Evolutionary conservation across 495 filamentous ascomycete species (phyloP).

Genomic region (Xylaria palmicola): DNA sequence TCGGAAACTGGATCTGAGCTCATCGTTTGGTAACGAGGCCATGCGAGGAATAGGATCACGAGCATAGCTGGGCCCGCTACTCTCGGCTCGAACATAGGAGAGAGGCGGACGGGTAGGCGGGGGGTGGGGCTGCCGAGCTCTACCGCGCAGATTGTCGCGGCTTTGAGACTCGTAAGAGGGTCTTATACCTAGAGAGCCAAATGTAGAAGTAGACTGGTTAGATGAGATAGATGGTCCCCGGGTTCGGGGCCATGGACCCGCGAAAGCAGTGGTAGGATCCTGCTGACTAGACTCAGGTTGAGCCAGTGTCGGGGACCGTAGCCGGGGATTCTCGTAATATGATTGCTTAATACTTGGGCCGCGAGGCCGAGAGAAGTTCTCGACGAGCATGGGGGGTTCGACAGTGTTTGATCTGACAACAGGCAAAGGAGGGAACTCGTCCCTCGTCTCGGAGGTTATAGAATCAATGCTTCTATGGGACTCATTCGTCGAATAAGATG

Average conservation of each 20-base stretch:
- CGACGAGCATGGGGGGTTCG: slow-evolving; percentile 33
- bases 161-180: slow-evolving; percentile 29
- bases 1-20: slow-evolving; percentile 68
- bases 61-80: slow-evolving; percentile 22
- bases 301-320: slow-evolving; percentile 28
- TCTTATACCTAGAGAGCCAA: slow-evolving; percentile 38
- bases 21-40: slow-evolving; percentile 46
- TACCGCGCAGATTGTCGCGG: slow-evolving; percentile 22
- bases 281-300: slow-evolving; percentile 31
- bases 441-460: slow-evolving; percentile 21
- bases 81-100: slow-evolving; percentile 31
- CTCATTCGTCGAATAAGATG: slow-evolving; percentile 27
- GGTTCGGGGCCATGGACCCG: slow-evolving; percentile 36
- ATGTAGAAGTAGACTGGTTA: slow-evolving; percentile 43
- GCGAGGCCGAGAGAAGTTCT: slow-evolving; percentile 55
- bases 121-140: slow-evolving; percentile 21
- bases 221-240: slow-evolving; percentile 49
- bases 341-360: slow-evolving; percentile 47
- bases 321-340: slow-evolving; percentile 33
- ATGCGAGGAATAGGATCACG: slow-evolving; percentile 45
- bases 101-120: slow-evolving; percentile 24
- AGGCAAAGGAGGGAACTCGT: slow-evolving; percentile 29
- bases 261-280: slow-evolving; percentile 27
- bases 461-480: slow-evolving; percentile 19
- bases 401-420: slow-evolving; percentile 25